These are phyloP conservation scores for Hymenotorrendiella dingleyae DNA, from an alignment of 2,329 filamentous ascomycete genomes.

Conservation along the genomic window DNA sequence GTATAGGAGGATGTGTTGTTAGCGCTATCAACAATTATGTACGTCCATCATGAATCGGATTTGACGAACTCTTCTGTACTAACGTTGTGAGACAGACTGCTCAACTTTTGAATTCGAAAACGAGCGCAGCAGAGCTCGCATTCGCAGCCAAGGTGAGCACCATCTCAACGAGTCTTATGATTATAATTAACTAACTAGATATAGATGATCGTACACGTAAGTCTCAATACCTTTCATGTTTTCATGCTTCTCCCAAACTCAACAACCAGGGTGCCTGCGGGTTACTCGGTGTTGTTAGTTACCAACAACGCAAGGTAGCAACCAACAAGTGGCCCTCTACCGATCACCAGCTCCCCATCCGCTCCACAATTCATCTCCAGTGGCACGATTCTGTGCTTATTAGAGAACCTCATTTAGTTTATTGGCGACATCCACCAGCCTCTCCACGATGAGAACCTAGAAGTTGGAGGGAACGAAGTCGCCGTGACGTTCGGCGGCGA, in stretches of 20 bases:
- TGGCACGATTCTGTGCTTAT: slow-evolving; percentile 2
- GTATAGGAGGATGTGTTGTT: slow-evolving; percentile 53
- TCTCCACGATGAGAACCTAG: slow-evolving; percentile 59
- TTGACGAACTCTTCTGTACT: slow-evolving; percentile 46
- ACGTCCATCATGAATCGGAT: slow-evolving; percentile 4
- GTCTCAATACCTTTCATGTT: slow-evolving; percentile 15
- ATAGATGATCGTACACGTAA: slow-evolving; percentile 29
- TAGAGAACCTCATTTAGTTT: slow-evolving; percentile 34
- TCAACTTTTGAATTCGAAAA: slow-evolving; percentile 16
- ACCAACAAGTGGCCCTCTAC: slow-evolving; percentile 7
- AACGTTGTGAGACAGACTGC: slow-evolving; percentile 20
- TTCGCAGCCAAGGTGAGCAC: slow-evolving; percentile 49
- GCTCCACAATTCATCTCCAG: slow-evolving; percentile 12
- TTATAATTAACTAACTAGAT: slow-evolving; percentile 2
- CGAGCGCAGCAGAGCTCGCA: slow-evolving; percentile 43
- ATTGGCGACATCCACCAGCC: slow-evolving; percentile 62
- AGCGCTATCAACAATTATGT: slow-evolving; percentile 32
- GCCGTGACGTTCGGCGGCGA: slow-evolving; percentile 53
- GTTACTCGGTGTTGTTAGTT: slow-evolving; percentile 2
- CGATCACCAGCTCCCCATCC: slow-evolving; percentile 12
- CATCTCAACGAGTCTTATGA: not conserved
- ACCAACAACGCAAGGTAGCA: slow-evolving; percentile 7
- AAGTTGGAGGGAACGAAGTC: slow-evolving; percentile 63
- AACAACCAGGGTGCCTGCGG: no score
- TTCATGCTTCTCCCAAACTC: no score